Conservation (phyloP, 2,329 filamentous ascomycete genomes). For the Claviceps cyperi region DNA sequence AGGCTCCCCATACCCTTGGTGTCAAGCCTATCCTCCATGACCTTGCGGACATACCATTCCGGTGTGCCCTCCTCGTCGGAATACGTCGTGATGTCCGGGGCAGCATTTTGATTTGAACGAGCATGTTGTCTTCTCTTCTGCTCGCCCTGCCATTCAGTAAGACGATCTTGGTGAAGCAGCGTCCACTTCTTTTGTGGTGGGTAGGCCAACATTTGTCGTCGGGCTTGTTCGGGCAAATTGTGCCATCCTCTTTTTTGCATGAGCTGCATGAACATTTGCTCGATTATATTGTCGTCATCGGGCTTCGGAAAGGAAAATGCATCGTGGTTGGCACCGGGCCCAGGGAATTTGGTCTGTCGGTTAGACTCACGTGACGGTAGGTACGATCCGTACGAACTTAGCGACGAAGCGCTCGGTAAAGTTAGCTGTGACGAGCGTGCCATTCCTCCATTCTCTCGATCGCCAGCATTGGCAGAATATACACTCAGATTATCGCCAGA, state of each 20-base stretch:
- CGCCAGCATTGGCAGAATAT: conserved; percentile 39
- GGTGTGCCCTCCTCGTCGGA: conserved; percentile 92
- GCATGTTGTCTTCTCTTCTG: conserved; percentile 72
- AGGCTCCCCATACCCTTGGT: conserved; percentile 84
- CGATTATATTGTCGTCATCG: conserved; percentile 67
- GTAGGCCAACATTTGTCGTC: conserved; percentile 91
- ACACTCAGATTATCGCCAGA: conserved; percentile 40
- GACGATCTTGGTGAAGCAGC: conserved; percentile 81
- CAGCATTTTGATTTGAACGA: conserved; percentile 55
- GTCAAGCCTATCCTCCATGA: conserved; percentile 90
- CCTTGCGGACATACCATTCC: conserved; percentile 94
- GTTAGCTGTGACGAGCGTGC: conserved; percentile 25
- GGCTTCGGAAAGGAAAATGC: conserved; percentile 55
- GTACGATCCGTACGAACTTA: conserved; percentile 36
- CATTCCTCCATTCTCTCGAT: conserved; percentile 22
- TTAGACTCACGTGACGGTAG: conserved; percentile 39
- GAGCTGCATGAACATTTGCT: conserved; percentile 79
- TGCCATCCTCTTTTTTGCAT: conserved; percentile 99
- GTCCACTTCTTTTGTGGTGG: conserved; percentile 95
- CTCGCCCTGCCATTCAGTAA: conserved; percentile 88
- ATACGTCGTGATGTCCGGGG: conserved; percentile 55
- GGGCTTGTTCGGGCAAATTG: conserved; percentile 86
- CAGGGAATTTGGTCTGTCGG: conserved; percentile 39
- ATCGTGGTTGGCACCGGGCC: conserved; percentile 25
- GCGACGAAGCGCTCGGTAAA: conserved; percentile 40